Conservation (phyloP, 345 rosid genomes). For the Populus simonii region DNA sequence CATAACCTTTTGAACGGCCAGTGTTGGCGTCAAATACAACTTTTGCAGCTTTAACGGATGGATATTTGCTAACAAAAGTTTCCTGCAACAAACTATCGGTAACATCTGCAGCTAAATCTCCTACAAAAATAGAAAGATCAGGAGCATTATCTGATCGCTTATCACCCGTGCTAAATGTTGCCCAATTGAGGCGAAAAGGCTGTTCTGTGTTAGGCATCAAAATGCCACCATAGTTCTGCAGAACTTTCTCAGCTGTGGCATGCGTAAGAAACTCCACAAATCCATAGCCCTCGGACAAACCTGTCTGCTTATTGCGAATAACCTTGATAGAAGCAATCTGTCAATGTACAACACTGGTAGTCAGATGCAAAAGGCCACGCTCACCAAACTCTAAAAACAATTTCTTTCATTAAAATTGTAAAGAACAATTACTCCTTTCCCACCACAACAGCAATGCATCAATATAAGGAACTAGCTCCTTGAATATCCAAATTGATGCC, state of each 20-base stretch:
- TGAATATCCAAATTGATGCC: not conserved
- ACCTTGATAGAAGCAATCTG: slow-evolving; percentile 87
- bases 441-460: not conserved
- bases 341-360: not conserved
- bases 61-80: slow-evolving; percentile 68
- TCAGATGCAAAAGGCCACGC: not conserved
- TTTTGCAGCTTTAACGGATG: slow-evolving; percentile 87
- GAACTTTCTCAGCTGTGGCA: slow-evolving; percentile 80
- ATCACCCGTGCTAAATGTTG: slow-evolving; percentile 83
- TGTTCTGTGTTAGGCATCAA: slow-evolving; percentile 80
- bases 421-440: not conserved
- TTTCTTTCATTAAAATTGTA: not conserved
- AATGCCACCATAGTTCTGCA: slow-evolving; percentile 58
- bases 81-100: slow-evolving; percentile 67
- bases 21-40: slow-evolving; percentile 89
- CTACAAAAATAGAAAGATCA: slow-evolving; percentile 92
- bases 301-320: slow-evolving; percentile 88
- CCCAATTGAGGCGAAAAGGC: slow-evolving; percentile 97
- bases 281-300: slow-evolving; percentile 89
- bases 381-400: not conserved
- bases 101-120: slow-evolving; percentile 93
- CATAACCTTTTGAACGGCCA: slow-evolving; percentile 95
- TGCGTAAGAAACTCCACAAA: slow-evolving; percentile 85
- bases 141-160: slow-evolving; percentile 85
- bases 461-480: too few species aligned